Evolutionary conservation across 2,329 filamentous ascomycete species (phyloP), one percentile per base, ranked within the genome.

Genomic region (Aspergillus puulaauensis): DNA sequence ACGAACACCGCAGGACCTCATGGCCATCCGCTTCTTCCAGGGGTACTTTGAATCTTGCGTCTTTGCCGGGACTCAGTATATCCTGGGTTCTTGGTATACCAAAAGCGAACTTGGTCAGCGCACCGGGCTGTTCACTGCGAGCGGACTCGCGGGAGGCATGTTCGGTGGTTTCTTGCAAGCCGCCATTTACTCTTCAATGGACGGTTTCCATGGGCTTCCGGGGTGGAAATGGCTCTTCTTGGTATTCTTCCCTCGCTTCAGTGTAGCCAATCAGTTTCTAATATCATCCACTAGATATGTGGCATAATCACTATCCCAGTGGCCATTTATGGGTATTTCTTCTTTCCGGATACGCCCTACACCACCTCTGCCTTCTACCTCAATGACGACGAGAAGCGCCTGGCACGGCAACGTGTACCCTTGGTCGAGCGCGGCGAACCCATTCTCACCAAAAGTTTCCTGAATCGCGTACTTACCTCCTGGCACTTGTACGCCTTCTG

Each of bases 61-160:
- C 9, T 75, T 73, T 52, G 59, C 66, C 2, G 73, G 73, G 1
- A 73, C 68, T 4, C 73, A 75, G 39, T 75, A 73, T 49, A 71
- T 78, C 9, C 64, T 79, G 0, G 71, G 74, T 2, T 75, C 73
- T 6, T 80, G 76, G 77, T 80, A 79, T 52, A 78, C 73, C 0
- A 72, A 75, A 52, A 33, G 35, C 35, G 54, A 57, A n/a, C 19
- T 52, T 3, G 48, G 48, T 5, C 52, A 57, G 35, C 23, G 54
- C 12, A 57, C 33, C 15, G 48, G 48, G 3, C 33, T 57, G 12
- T 57, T 57, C 35, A 52, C 49, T 21, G 21, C 48, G 6, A 47
- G 31, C 2, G 48, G 54, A 1, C 35, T 57, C 1, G 49, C 44
- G 2, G 54, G 54, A 2, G 39, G 21, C 9, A 52, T 57, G 54